Percentiles rank a stretch among this genome's conserved stretches.
Evolutionary conservation across 805 yeast species (phyloP).

Genomic region (Candida sonorensis): DNA sequence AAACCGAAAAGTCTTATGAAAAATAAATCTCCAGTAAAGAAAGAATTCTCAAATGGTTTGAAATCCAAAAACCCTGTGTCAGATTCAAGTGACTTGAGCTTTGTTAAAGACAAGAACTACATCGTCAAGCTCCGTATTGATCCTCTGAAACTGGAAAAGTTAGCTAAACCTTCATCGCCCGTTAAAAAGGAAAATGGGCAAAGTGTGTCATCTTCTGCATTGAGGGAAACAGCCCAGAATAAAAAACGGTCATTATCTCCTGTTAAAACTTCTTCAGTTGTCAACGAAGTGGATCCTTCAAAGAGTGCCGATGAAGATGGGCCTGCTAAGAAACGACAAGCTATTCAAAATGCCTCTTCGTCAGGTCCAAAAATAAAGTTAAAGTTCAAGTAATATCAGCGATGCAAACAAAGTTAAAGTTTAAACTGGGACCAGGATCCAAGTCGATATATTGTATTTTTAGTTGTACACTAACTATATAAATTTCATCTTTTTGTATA

Average conservation of each 20-base stretch:
- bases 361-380: slow-evolving; percentile 14
- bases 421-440: no score
- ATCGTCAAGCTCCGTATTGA: slow-evolving; percentile 7
- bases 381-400: slow-evolving; percentile 11
- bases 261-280: no score
- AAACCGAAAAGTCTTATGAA: no score
- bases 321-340: background rate
- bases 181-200: background rate
- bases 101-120: background rate
- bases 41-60: no score
- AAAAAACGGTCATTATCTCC: background rate
- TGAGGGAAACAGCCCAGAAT: no score
- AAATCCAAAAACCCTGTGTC: no score
- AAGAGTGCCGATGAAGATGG: background rate
- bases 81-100: no score
- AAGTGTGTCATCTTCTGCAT: background rate
- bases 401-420: no score
- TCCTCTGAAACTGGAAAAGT: slow-evolving; percentile 5
- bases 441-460: no score
- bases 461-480: no score
- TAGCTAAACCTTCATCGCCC: background rate
- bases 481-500: no score
- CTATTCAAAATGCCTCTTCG: background rate
- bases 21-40: no score
- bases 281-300: background rate